Conservation (phyloP, 257 asterid genomes). For the Scutellaria galericulata region DNA sequence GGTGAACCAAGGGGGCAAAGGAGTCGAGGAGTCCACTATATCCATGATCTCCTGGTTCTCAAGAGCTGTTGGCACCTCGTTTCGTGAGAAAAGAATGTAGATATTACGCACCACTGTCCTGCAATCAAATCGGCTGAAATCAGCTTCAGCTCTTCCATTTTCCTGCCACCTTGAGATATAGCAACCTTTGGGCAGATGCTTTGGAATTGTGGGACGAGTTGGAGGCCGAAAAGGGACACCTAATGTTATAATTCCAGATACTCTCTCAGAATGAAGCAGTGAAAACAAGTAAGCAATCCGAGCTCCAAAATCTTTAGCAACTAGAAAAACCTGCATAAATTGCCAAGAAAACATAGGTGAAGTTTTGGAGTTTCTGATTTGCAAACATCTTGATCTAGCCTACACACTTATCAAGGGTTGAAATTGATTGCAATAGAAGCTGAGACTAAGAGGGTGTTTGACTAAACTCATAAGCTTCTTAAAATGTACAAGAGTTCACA, state of each 20-base stretch:
- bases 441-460: no score
- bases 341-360: not conserved
- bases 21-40: conserved; percentile 48
- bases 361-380: conserved; percentile 1
- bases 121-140: conserved; percentile 55
- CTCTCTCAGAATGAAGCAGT: conserved; percentile 50
- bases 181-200: conserved; percentile 41
- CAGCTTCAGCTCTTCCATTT: conserved; percentile 60
- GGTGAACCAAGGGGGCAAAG: conserved; percentile 65
- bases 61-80: conserved; percentile 57
- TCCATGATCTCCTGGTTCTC: conserved; percentile 70
- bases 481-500: not conserved
- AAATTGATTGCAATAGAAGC: not conserved
- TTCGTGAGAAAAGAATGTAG: conserved; percentile 58
- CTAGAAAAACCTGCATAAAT: conserved; percentile 44
- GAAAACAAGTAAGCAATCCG: conserved; percentile 52
- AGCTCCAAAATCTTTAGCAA: conserved; percentile 68
- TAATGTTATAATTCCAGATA: conserved; percentile 52
- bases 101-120: conserved; percentile 63
- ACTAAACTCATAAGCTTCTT: not conserved
- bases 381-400: conserved; percentile 16
- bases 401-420: not conserved
- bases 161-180: conserved; percentile 62
- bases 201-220: conserved; percentile 14
- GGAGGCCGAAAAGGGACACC: conserved; percentile 65